phyloP scores from a whole-genome alignment of 1,284 basidiomycete species.

The Sanghuangporus weigelae region DNA sequence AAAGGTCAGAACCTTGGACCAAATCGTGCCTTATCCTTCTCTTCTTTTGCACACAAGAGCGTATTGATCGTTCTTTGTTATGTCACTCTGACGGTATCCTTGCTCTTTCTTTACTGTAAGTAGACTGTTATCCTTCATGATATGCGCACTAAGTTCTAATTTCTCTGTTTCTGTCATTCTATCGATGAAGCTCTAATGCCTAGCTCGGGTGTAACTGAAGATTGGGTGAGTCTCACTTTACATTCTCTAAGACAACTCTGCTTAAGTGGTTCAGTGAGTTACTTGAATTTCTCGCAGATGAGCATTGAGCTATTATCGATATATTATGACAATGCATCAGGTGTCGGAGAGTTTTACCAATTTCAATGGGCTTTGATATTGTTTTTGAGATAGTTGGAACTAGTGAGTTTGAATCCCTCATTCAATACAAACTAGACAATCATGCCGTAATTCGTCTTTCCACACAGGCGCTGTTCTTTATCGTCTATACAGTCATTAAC shows the following conservation, averaged over 20 bases:
- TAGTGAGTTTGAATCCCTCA: neutral
- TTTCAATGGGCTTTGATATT: neutral
- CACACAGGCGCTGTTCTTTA: conserved; percentile 7
- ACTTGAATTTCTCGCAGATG: too few relatives aligned
- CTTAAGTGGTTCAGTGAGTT: too few relatives aligned
- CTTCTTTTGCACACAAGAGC: neutral
- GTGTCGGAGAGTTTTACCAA: neutral
- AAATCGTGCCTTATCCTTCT: too few relatives aligned
- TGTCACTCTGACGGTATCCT: neutral
- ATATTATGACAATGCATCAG: neutral
- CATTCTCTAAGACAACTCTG: neutral
- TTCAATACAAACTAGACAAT: neutral
- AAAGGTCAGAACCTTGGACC: too few relatives aligned
- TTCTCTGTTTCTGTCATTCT: too few relatives aligned
- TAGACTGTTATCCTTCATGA: too few relatives aligned
- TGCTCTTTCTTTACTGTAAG: neutral
- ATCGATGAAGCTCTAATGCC: neutral
- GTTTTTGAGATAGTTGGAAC: neutral
- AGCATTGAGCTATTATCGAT: too few relatives aligned
- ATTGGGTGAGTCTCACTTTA: neutral
- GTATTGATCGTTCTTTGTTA: neutral
- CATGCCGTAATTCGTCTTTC: neutral
- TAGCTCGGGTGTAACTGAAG: neutral
- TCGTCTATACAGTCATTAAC: too few relatives aligned
- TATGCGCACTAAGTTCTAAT: too few relatives aligned